A percentile compares a stretch with the other conserved stretches of the same genome.
phyloP scores from a whole-genome alignment of 495 filamentous ascomycete species.

The Aspergillus hancockii region DNA sequence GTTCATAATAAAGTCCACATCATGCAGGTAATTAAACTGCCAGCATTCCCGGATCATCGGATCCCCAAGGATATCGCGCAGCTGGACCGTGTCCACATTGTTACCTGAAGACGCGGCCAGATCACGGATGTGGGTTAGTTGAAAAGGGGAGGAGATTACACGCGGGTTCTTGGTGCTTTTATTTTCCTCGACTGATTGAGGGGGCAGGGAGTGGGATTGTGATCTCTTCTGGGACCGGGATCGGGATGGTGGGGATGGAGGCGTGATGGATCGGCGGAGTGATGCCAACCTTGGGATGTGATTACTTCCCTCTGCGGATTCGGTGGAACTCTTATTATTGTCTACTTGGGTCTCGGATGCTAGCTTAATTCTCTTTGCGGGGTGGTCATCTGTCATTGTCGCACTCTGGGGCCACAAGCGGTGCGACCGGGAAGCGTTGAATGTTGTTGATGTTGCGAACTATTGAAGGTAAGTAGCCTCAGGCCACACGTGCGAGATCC shows the following conservation, averaged over 20 bases:
- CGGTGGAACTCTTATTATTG: neutral
- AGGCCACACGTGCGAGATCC: neutral
- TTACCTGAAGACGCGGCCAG: conserved; percentile 49
- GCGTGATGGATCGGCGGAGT: conserved; percentile 38
- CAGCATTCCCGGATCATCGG: conserved; percentile 83
- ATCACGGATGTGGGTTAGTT: conserved; percentile 71
- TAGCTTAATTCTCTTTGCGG: conserved; percentile 20
- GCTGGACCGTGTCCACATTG: conserved; percentile 68
- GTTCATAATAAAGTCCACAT: conserved; percentile 73
- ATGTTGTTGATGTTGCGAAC: neutral
- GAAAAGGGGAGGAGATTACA: conserved; percentile 64
- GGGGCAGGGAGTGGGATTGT: neutral
- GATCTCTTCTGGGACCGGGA: neutral
- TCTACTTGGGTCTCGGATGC: conserved; percentile 2
- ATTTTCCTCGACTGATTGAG: neutral
- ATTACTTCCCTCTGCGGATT: conserved; percentile 1
- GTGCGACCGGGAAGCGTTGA: neutral
- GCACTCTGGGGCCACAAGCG: neutral
- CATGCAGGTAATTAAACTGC: conserved; percentile 87
- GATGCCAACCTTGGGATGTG: conserved; percentile 24
- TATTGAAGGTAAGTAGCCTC: neutral
- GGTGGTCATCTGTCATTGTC: conserved; percentile 11
- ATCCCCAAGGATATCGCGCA: conserved; percentile 76
- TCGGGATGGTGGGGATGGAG: conserved; percentile 24
- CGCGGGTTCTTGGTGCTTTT: conserved; percentile 5